Evolutionary conservation across 108 stramenopile species (phyloP), one percentile per base, ranked within the genome.

Genomic region (Stephanodiscus triporus): DNA sequence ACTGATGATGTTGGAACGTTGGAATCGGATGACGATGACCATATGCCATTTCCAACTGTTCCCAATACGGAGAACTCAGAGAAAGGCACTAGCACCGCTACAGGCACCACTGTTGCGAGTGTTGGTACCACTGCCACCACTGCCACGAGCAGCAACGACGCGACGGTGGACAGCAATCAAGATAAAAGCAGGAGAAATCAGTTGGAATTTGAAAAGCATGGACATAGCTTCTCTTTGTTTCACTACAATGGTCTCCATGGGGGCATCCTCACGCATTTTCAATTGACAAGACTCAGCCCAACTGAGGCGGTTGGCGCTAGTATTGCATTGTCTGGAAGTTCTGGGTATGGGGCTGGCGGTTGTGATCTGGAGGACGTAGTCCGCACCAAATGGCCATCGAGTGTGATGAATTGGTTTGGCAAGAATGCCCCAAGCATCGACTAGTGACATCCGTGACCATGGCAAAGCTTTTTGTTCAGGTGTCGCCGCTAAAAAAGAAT

Each of bases 221-320:
- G 85, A 11, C 54, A 34, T 34, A 60, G 63, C 14, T 83, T 94
- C 73, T 68, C 74, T 45, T 51, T 91, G 4, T 89, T 73, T 69
- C 90, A 94, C 70, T 94, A 90, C 77, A 94, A 94, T 80, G 89
- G 90, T 16, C 77, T 94, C 10, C 85, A 88, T 20, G 90, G 87
- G 30, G 93, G 93, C 0, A 70, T 50, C 19, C 59, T 91, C 14
- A 86, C 87, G 6, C 71, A 84, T 2, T 90, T 94, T 77, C 77
- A 72, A 23, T 77, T 94, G 0, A 89, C 86, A 7, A 79, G 83
- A 61, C 64, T 89, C 26, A 86, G 76, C 63, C 66, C 89, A 2
- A 82, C 84, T 30, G 90, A 94, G 66, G 93, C 93, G 2, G 89
- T 94, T 19, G 93, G 93, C 16, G 85, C 88, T 17, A 90, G 88